Percentiles rank a stretch among this genome's conserved stretches.
phyloP scores from a whole-genome alignment of 116 monocot species.

The Iris pallida region DNA sequence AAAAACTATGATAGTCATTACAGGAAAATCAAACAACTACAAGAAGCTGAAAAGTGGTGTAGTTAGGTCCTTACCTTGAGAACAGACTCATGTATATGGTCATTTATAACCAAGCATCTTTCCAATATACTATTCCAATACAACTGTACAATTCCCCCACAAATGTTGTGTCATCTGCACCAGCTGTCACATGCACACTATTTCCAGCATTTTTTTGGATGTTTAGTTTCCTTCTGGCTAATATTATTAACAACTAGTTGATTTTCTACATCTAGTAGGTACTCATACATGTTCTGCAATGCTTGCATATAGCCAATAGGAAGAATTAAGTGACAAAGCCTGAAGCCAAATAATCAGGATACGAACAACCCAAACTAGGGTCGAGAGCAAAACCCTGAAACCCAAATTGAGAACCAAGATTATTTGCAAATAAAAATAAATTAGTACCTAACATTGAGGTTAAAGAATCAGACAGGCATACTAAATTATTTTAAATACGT shows the following conservation, averaged over 20 bases:
- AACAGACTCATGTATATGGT: constrained; percentile 69
- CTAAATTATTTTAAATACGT: no score
- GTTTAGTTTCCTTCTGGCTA: constrained; percentile 17
- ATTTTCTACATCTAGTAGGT: constrained; percentile 84
- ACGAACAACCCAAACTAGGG: no score
- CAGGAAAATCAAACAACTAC: constrained; percentile 10
- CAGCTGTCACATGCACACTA: constrained; percentile 87
- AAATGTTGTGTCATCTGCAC: constrained; percentile 97
- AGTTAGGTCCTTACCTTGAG: constrained; percentile 53
- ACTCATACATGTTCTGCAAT: constrained; percentile 88
- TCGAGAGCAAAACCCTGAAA: no score
- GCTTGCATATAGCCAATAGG: constrained; percentile 60
- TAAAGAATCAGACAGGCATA: no score
- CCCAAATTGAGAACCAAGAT: no score
- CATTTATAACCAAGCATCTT: constrained; percentile 64
- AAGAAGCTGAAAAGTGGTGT: background rate
- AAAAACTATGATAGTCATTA: no score
- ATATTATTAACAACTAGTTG: constrained; percentile 49
- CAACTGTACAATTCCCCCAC: constrained; percentile 92
- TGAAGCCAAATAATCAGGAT: no score
- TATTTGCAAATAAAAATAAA: no score
- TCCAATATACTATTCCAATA: constrained; percentile 87
- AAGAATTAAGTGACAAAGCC: constrained; percentile 9
- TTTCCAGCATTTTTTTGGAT: constrained; percentile 30
- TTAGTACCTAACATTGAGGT: no score